Conservation (phyloP, 768 basidiomycete genomes). For the Rhizopogon vulgaris region DNA sequence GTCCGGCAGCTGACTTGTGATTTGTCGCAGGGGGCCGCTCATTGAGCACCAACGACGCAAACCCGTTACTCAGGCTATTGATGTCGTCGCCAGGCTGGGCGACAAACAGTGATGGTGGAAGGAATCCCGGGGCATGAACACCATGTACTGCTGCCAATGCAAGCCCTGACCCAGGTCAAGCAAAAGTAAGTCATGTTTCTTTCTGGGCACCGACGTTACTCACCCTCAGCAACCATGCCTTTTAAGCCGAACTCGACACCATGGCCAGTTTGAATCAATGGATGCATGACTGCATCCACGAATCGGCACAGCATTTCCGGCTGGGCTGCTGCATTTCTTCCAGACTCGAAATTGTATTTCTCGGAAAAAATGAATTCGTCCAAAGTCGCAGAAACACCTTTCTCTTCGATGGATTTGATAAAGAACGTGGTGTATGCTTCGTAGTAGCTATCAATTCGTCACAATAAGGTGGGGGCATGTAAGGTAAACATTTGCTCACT, state of each 20-base stretch:
- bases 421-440: conserved; percentile 23
- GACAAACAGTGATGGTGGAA: conserved; percentile 8
- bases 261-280: conserved; percentile 56
- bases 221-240: conserved; percentile 61
- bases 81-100: not conserved
- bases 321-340: conserved; percentile 16
- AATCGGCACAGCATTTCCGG: conserved; percentile 53
- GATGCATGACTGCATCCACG: conserved; percentile 46
- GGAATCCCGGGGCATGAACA: conserved; percentile 32
- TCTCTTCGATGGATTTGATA: conserved; percentile 8
- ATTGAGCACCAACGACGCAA: conserved; percentile 10
- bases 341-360: conserved; percentile 17
- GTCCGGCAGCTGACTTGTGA: conserved; percentile 1
- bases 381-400: conserved; percentile 12
- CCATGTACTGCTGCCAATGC: conserved; percentile 18
- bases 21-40: not conserved
- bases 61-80: not conserved
- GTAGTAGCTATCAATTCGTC: conserved; percentile 16
- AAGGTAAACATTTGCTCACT: conserved; percentile 9
- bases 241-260: conserved; percentile 59
- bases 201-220: not conserved
- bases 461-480: not conserved
- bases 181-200: not conserved
- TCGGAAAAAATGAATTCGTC: conserved; percentile 28
- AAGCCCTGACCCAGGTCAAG: conserved; percentile 13